phyloP scores from a whole-genome alignment of 805 yeast genomes.

The Teunomyces panamensis region DNA sequence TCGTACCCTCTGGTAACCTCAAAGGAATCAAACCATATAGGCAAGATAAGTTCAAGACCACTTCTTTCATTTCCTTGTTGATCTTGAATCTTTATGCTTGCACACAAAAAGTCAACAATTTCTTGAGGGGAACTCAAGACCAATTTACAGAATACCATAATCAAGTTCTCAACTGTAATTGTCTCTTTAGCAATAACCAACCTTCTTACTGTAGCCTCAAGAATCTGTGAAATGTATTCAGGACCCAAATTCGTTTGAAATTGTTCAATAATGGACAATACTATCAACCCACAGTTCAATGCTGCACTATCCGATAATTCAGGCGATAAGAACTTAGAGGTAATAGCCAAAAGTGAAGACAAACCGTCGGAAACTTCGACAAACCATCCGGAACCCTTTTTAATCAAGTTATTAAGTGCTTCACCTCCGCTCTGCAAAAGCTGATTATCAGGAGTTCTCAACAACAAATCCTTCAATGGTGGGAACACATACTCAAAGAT shows the following conservation, averaged over 20 bases:
- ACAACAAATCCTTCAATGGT: slow-evolving; percentile 35
- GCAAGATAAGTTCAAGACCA: slow-evolving; percentile 58
- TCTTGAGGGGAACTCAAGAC: slow-evolving; percentile 59
- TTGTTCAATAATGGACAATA: slow-evolving; percentile 55
- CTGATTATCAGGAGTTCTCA: slow-evolving; percentile 65
- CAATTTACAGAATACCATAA: slow-evolving; percentile 72
- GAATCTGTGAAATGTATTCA: slow-evolving; percentile 51
- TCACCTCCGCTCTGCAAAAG: slow-evolving; percentile 76
- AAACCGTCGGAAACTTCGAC: slow-evolving; percentile 43
- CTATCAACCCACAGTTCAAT: slow-evolving; percentile 67
- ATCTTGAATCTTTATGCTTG: slow-evolving; percentile 27
- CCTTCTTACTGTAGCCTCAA: slow-evolving; percentile 70
- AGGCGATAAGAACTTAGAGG: slow-evolving; percentile 69
- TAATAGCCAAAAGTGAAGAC: slow-evolving; percentile 57
- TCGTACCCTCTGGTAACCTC: slow-evolving; percentile 78
- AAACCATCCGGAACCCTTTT: slow-evolving; percentile 35
- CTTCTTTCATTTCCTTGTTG: slow-evolving; percentile 19
- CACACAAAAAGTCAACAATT: slow-evolving; percentile 58
- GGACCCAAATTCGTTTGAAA: slow-evolving; percentile 38
- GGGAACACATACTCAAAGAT: slow-evolving; percentile 46
- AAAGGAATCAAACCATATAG: slow-evolving; percentile 81
- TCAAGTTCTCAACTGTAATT: slow-evolving; percentile 71
- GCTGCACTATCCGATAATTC: slow-evolving; percentile 78
- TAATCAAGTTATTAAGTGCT: slow-evolving; percentile 60
- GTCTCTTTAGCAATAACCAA: slow-evolving; percentile 65